Evolutionary conservation across 2,329 filamentous ascomycete genomes (phyloP).

Genomic region (Pseudogymnoascus pannorum): DNA sequence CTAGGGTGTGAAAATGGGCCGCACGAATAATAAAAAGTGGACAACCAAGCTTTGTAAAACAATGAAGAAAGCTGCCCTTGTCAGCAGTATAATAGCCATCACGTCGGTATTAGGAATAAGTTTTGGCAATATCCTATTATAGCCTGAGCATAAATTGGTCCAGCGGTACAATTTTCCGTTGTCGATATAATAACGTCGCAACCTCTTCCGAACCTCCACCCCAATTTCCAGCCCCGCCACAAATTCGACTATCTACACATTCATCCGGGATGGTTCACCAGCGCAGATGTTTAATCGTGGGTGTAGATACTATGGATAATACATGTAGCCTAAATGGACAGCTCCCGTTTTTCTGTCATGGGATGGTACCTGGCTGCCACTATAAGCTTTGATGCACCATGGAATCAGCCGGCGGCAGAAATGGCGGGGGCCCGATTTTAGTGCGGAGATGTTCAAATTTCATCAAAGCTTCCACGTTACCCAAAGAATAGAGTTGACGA

Average conservation of each 20-base stretch:
- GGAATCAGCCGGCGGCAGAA: conserved; percentile 3
- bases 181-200: background rate
- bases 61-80: too few species aligned
- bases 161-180: background rate
- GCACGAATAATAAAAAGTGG: too few species aligned
- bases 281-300: background rate
- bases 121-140: background rate
- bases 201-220: background rate
- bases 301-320: conserved; percentile 6
- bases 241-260: background rate
- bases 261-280: background rate
- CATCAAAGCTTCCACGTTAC: background rate
- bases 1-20: too few species aligned
- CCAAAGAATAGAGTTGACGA: conserved; percentile 2
- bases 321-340: background rate
- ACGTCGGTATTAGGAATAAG: too few species aligned
- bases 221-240: background rate
- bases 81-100: too few species aligned
- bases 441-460: background rate
- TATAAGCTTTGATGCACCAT: conserved; percentile 1
- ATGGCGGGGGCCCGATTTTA: background rate
- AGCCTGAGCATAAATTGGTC: background rate
- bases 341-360: background rate
- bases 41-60: too few species aligned
- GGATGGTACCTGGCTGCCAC: background rate